phyloP scores from a whole-genome alignment of 1,139 yeast species.

The Magnusiomyces magnusii region DNA sequence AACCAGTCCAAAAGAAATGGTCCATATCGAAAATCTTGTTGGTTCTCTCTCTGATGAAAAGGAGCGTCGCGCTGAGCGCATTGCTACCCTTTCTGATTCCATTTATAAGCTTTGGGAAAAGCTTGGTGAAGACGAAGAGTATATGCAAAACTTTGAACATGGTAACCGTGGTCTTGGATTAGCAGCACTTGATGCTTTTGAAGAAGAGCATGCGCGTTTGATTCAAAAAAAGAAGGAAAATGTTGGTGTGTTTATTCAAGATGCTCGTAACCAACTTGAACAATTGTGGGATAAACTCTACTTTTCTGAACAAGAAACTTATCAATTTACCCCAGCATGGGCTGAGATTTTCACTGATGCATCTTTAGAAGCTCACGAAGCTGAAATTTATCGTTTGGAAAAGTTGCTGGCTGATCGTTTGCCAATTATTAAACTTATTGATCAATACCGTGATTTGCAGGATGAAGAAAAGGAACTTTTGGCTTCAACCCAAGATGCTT shows the following conservation, averaged over 20 bases:
- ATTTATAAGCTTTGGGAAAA: conserved; percentile 29
- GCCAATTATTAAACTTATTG: conserved; percentile 49
- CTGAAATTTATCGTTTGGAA: conserved; percentile 48
- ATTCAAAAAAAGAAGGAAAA: conserved; percentile 52
- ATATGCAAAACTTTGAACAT: conserved; percentile 25
- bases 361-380: conserved; percentile 52
- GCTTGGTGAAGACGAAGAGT: conserved; percentile 21
- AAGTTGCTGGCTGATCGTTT: conserved; percentile 44
- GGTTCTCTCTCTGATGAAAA: conserved; percentile 18
- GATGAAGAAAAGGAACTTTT: conserved; percentile 56
- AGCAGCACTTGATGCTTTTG: conserved; percentile 35
- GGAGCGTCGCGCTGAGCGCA: conserved; percentile 16
- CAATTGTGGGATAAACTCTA: conserved; percentile 56
- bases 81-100: conserved; percentile 17
- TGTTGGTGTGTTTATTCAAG: conserved; percentile 59
- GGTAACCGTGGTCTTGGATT: conserved; percentile 29
- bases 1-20: conserved; percentile 23
- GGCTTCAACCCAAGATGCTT: conserved; percentile 70
- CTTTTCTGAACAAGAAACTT: conserved; percentile 43
- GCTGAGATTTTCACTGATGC: conserved; percentile 45
- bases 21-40: conserved; percentile 18
- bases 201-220: conserved; percentile 51
- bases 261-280: conserved; percentile 51
- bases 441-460: conserved; percentile 48
- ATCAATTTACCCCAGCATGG: conserved; percentile 35